Evolutionary conservation across 2,329 filamentous ascomycete genomes (phyloP), one percentile per base, ranked within the genome.

Genomic region (Plenodomus tracheiphilus): DNA sequence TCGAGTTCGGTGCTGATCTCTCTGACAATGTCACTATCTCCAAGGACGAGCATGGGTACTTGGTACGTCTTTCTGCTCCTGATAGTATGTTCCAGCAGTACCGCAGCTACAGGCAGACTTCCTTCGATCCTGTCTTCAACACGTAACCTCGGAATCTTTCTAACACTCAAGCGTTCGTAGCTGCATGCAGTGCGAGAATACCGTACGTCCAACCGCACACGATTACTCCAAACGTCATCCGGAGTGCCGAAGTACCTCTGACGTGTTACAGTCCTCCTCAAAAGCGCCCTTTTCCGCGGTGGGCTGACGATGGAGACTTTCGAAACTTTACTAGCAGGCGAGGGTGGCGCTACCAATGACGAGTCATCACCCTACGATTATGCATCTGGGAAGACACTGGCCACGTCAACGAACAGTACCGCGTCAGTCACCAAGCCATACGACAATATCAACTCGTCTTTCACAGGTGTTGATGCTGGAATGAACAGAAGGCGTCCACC

Each of bases 41-140:
- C 32, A 83, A 79, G 62, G 68, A 72, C 41, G 85, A 91, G 63
- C 83, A 90, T 70, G 79, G 85, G 41, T 70, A 69, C 41, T 75
- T 91, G 51, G 76, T 85, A 58, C 69, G 78, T 47, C 55, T 60
- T n/a, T 28, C n/a, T 43, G 39, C 18, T 39, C 18, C 25, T 17
- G 19, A 8, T 25, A 15, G 4, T 15, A 15, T 32, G 28, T 4
- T 15, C 11, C 28, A 11, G 28, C 11, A 15, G 28, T 11, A 32
- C 28, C 10, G 5, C 28, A 15, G 28, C 8, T 11, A 15, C 15
- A 15, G 28, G 4, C 28, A 32, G 6, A 5, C 10, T 25, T 10
- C 5, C 22, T 25, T 25, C 10, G 22, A 25, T 25, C 5, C 10
- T 10, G 5, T 25, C 22, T 25, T 32, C 28, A 5, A 32, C 6